A percentile compares a stretch with the other conserved stretches of the same genome.
These are phyloP conservation scores for Ceratocystis harringtonii DNA, from an alignment of 2,329 filamentous ascomycete genomes.

Conservation along the genomic window DNA sequence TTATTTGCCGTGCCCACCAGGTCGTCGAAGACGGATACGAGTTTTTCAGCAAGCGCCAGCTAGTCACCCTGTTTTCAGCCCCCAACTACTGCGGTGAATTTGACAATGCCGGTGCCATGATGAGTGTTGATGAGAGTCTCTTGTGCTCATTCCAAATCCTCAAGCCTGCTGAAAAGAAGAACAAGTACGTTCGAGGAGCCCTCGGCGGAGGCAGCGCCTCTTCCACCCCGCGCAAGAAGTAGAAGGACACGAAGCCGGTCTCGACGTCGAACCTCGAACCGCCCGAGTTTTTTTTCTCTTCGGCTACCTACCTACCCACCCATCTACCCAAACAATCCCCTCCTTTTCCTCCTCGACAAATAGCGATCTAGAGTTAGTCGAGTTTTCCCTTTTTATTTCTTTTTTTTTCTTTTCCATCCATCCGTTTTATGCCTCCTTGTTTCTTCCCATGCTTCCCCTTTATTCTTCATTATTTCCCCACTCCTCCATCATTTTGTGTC, in stretches of 20 bases:
- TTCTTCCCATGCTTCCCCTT: neutral
- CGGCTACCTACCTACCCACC: neutral
- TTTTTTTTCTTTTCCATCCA: neutral
- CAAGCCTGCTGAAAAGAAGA: constrained; percentile 99
- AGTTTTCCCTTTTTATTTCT: neutral
- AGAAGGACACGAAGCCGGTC: constrained; percentile 12
- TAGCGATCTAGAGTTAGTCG: neutral
- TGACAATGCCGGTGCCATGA: constrained; percentile 98
- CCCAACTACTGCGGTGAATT: constrained; percentile 99
- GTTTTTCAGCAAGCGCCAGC: constrained; percentile 96
- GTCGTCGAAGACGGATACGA: constrained; percentile 99
- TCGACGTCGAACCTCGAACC: constrained; percentile 9
- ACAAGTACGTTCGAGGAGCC: constrained; percentile 88
- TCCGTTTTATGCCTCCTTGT: neutral
- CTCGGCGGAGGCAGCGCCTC: constrained; percentile 32
- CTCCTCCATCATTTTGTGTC: neutral
- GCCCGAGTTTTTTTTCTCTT: constrained; percentile 10
- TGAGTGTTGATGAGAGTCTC: constrained; percentile 97
- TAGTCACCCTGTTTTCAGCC: constrained; percentile 94
- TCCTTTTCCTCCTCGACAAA: neutral
- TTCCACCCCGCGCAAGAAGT: constrained; percentile 18
- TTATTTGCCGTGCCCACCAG: constrained; percentile 97
- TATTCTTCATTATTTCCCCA: neutral
- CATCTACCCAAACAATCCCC: neutral
- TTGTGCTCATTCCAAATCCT: constrained; percentile 99